Evolutionary conservation across 2,329 filamentous ascomycete species (phyloP).

Genomic region (Pseudodiploospora longispora): DNA sequence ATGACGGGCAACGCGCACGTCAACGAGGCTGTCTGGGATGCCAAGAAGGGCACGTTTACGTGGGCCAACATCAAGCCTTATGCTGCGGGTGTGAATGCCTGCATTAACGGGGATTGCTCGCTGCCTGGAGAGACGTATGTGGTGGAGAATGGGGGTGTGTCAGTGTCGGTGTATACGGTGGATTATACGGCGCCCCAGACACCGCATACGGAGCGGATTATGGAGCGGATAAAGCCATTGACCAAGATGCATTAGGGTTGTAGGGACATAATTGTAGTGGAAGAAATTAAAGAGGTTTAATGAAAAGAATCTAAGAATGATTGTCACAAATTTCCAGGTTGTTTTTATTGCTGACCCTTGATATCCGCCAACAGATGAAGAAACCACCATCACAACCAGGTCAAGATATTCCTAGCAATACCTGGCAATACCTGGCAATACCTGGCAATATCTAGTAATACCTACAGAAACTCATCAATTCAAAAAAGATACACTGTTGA

Average conservation of each 20-base stretch:
- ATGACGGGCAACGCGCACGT: slow-evolving; percentile 41
- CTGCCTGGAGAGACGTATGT: slow-evolving; percentile 43
- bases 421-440: too few species aligned
- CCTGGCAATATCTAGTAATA: too few species aligned
- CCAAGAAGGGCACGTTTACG: slow-evolving; percentile 33
- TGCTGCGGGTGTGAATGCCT: slow-evolving; percentile 35
- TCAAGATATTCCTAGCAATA: too few species aligned
- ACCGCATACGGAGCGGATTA: slow-evolving; percentile 15
- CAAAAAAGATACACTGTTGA: too few species aligned
- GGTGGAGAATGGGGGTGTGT: slow-evolving; percentile 32
- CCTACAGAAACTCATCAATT: too few species aligned
- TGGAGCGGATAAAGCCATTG: slow-evolving; percentile 16
- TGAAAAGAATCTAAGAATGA: too few species aligned
- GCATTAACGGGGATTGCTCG: slow-evolving; percentile 42
- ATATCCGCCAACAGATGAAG: too few species aligned
- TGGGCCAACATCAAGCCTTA: slow-evolving; percentile 30
- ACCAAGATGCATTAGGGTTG: neutral
- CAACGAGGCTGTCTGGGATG: slow-evolving; percentile 36
- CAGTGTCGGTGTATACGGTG: slow-evolving; percentile 39
- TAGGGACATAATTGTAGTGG: too few species aligned
- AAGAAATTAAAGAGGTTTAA: too few species aligned
- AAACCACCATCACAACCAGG: too few species aligned
- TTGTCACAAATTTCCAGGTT: too few species aligned
- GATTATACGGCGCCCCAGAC: slow-evolving; percentile 39
- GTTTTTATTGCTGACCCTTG: too few species aligned